phyloP scores from a whole-genome alignment of 768 basidiomycete species.

The Lactifluus rugatus region DNA sequence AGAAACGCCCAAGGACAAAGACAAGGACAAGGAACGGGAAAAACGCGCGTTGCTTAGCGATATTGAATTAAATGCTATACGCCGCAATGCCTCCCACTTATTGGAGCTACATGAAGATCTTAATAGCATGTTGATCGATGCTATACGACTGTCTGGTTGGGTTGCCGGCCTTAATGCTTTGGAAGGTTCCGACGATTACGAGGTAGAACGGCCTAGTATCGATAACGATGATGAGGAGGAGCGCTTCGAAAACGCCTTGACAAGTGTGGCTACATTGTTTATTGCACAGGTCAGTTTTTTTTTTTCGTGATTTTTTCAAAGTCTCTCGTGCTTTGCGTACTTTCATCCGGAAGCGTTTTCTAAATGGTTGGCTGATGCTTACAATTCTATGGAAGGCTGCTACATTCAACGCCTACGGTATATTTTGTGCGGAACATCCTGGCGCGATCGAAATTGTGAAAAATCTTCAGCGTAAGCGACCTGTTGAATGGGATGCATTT shows the following conservation, averaged over 20 bases:
- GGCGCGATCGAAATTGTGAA: conserved; percentile 72
- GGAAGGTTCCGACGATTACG: background rate
- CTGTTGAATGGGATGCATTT: conserved; percentile 73
- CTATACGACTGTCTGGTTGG: conserved; percentile 45
- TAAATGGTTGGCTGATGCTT: conserved; percentile 2
- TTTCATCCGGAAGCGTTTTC: background rate
- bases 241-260: conserved; percentile 8
- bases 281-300: conserved; percentile 7
- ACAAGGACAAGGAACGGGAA: conserved; percentile 23
- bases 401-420: conserved; percentile 68
- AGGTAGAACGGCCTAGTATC: background rate
- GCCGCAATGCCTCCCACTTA: conserved; percentile 60
- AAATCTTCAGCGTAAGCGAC: conserved; percentile 49
- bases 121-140: conserved; percentile 41
- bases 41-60: conserved; percentile 47
- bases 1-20: conserved; percentile 3
- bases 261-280: conserved; percentile 6
- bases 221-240: conserved; percentile 5
- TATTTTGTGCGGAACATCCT: conserved; percentile 80
- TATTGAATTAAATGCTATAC: conserved; percentile 46
- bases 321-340: background rate
- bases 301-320: background rate
- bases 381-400: conserved; percentile 42
- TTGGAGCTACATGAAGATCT: conserved; percentile 62
- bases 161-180: conserved; percentile 17